Percentiles rank a stretch among this genome's conserved stretches.
phyloP scores from a whole-genome alignment of 148 eudicot species.

The Talinum fruticosum region DNA sequence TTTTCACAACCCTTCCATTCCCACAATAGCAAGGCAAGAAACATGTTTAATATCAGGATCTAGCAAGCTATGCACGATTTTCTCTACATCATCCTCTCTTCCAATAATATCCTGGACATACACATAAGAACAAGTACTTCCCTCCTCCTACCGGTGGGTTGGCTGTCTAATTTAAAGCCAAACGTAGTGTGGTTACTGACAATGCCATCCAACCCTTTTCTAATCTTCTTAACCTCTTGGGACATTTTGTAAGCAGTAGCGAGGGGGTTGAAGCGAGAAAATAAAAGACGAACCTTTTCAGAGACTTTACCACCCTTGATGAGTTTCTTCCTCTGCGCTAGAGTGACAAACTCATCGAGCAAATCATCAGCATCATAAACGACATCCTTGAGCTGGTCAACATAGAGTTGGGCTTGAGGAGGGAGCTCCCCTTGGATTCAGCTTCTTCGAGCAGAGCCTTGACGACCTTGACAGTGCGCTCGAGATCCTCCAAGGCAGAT shows the following conservation, averaged over 20 bases:
- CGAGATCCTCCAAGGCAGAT: background rate
- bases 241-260: background rate
- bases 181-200: background rate
- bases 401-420: background rate
- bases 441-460: background rate
- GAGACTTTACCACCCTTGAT: background rate
- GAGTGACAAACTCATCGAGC: slow-evolving; percentile 7
- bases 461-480: background rate
- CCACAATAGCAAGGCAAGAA: background rate
- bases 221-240: slow-evolving; percentile 1
- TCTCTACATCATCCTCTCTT: slow-evolving; percentile 1
- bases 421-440: background rate
- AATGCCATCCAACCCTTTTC: background rate
- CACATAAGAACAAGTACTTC: slow-evolving; percentile 10
- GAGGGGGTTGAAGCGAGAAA: background rate
- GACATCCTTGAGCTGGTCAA: slow-evolving; percentile 5
- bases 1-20: background rate
- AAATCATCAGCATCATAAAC: slow-evolving; percentile 3
- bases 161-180: background rate
- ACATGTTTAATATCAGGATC: background rate
- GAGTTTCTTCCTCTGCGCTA: background rate
- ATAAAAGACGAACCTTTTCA: slow-evolving; percentile 7
- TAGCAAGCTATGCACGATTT: background rate
- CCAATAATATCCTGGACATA: background rate
- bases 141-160: background rate